A percentile compares a stretch with the other conserved stretches of the same genome.
Conservation (phyloP, 1,284 basidiomycete genomes). For the Puccinia polysora region DNA sequence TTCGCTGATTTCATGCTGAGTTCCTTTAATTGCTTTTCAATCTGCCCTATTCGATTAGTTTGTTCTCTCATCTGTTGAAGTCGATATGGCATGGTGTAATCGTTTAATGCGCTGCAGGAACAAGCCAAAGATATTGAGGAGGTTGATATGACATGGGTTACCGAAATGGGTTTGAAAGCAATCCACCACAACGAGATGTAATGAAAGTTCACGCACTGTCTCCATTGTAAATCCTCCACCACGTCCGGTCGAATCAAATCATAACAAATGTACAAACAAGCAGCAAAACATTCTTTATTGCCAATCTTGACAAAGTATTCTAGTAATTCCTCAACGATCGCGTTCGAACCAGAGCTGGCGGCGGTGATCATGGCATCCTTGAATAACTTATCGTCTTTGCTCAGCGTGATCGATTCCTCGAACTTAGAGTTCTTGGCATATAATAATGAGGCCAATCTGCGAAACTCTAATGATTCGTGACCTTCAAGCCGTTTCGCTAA, state of each 20-base stretch:
- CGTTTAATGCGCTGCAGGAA: conserved; percentile 44
- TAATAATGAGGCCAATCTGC: conserved; percentile 84
- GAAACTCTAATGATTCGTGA: conserved; percentile 91
- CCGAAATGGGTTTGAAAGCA: conserved; percentile 59
- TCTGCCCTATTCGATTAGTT: conserved; percentile 59
- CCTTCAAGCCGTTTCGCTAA: conserved; percentile 81
- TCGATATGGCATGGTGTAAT: conserved; percentile 47
- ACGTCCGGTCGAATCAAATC: conserved; percentile 85
- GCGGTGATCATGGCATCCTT: conserved; percentile 94
- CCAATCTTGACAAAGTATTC: conserved; percentile 76
- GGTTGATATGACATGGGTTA: conserved; percentile 54
- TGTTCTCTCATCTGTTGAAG: conserved; percentile 46
- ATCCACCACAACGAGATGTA: background rate
- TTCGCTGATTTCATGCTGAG: conserved; percentile 72
- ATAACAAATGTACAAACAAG: conserved; percentile 66
- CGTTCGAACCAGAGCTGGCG: conserved; percentile 68
- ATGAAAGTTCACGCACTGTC: conserved; percentile 79
- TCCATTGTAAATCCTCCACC: conserved; percentile 92
- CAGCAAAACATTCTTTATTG: conserved; percentile 95
- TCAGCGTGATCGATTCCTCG: conserved; percentile 89
- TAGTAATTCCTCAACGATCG: conserved; percentile 87
- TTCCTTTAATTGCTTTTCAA: conserved; percentile 80
- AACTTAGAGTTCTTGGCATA: conserved; percentile 91
- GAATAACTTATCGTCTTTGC: conserved; percentile 93
- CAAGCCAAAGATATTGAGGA: conserved; percentile 50